These are phyloP conservation scores for Chalciporus pseudorubinellus DNA, from an alignment of 768 basidiomycete genomes.

Conservation along the genomic window DNA sequence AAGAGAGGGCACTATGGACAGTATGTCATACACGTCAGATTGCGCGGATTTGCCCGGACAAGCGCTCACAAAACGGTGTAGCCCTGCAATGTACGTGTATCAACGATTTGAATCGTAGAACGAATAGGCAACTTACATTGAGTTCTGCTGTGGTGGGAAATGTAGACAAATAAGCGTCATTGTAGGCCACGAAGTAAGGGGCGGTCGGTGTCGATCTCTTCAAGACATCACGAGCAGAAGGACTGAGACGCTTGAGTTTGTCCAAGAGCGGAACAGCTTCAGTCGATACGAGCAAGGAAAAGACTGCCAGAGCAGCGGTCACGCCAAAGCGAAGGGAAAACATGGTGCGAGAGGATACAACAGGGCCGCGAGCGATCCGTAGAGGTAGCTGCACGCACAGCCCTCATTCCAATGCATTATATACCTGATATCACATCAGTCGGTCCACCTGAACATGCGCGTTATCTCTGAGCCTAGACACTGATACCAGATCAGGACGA, in stretches of 20 bases:
- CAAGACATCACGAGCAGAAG: conserved; percentile 23
- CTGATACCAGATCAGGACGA: neutral
- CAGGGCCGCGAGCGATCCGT: neutral
- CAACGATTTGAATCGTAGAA: neutral
- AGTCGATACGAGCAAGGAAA: conserved; percentile 13
- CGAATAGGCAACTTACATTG: conserved; percentile 28
- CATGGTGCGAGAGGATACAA: conserved; percentile 8
- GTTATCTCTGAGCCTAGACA: neutral
- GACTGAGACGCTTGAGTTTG: conserved; percentile 20
- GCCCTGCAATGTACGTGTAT: conserved; percentile 21
- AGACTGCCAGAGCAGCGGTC: neutral
- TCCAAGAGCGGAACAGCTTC: conserved; percentile 20
- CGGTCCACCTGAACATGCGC: neutral
- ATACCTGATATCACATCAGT: conserved; percentile 10
- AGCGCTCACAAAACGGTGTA: conserved; percentile 35
- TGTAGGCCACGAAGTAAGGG: conserved; percentile 48
- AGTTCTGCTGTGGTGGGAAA: conserved; percentile 45
- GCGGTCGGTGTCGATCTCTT: conserved; percentile 34
- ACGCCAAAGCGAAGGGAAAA: conserved; percentile 13
- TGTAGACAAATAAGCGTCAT: conserved; percentile 42
- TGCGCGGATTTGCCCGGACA: neutral
- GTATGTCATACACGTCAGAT: neutral
- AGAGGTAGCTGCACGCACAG: neutral
- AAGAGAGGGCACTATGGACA: conserved; percentile 37
- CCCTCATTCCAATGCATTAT: conserved; percentile 5